Base-by-base conservation (phyloP, 495 filamentous ascomycete genomes). In the Penicillium antarcticum region DNA sequence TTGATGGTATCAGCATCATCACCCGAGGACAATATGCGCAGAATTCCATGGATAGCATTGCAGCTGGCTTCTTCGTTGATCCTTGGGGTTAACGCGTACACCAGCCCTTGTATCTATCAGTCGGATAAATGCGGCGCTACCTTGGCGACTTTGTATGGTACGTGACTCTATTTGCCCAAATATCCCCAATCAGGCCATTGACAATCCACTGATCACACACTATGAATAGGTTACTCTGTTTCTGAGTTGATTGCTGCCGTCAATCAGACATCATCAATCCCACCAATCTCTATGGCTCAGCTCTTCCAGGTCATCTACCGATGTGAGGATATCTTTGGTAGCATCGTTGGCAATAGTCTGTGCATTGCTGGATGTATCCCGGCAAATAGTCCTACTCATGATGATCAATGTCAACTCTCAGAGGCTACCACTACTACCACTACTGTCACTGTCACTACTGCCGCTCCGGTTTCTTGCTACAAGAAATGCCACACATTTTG, bases 71-170 rank as follows among this genome's bases (percentile, higher is more conserved):
- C 18, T 0, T 13, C 43, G 7, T 21, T 52, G 3, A 19, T 48
- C n/a, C 17, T 45, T 11, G 35, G 39, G 32, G 40, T 35, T 17
- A n/a, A 41, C 7, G 46, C 48, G 23, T 62, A 49, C 38, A 24
- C 44, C 34, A 52, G 14, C 29, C 55, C 58, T 48, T 62, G 58
- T 32, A 48, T 61, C 24, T 61, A 61, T 29, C 55, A 57, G 43
- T n/a, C 51, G 6, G 54, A 57, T 11, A 61, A 57, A 49, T 61
- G 54, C 35, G 58, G 58, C 44, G 47, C 29, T 26, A 57, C 55
- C 9, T 42, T 61, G 42, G 53, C 54, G 5, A 41, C 48, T 17
- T 26, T 41, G 11, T 57, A 57, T 40, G 58, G 58, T 57, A 55
- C 12, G 48, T 29, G 26, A 1, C 6, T 9, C 26, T 29, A 5